phyloP scores from a whole-genome alignment of 768 basidiomycete genomes.

The Agaricus blazei region DNA sequence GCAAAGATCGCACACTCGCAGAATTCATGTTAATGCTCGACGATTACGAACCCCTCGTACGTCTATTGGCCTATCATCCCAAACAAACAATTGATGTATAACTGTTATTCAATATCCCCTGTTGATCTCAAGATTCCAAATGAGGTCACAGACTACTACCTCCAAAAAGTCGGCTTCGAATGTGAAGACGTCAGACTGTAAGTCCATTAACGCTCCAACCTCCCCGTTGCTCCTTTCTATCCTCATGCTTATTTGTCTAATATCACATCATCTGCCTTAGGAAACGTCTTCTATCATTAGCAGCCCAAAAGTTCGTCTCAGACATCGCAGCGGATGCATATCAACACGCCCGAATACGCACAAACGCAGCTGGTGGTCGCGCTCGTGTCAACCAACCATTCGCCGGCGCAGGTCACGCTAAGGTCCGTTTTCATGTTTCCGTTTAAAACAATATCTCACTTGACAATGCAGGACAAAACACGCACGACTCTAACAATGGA shows the following conservation, averaged over 20 bases:
- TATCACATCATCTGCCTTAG: conserved; percentile 31
- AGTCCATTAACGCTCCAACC: background rate
- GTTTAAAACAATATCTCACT: conserved; percentile 5
- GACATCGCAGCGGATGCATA: conserved; percentile 97
- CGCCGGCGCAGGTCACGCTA: conserved; percentile 53
- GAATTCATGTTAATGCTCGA: conserved; percentile 96
- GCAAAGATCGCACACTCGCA: conserved; percentile 86
- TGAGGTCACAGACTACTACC: conserved; percentile 96
- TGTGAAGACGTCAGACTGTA: conserved; percentile 91
- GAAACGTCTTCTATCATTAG: conserved; percentile 90
- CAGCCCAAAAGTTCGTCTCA: conserved; percentile 96
- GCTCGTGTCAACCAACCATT: conserved; percentile 55
- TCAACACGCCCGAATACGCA: conserved; percentile 94
- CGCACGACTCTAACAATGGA: conserved; percentile 97
- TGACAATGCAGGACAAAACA: conserved; percentile 66
- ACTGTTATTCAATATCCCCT: no score
- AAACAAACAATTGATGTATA: background rate
- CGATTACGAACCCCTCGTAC: conserved; percentile 91
- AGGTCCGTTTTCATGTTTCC: conserved; percentile 43
- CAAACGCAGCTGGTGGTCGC: conserved; percentile 76
- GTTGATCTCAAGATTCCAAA: conserved; percentile 72
- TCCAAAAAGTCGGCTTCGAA: conserved; percentile 94
- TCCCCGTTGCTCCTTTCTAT: background rate
- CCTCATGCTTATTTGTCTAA: no score
- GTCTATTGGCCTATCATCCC: conserved; percentile 13